These are phyloP conservation scores for Magnolia kwangsiensis DNA, from an alignment of 164 flowering plant species.

Conservation along the genomic window DNA sequence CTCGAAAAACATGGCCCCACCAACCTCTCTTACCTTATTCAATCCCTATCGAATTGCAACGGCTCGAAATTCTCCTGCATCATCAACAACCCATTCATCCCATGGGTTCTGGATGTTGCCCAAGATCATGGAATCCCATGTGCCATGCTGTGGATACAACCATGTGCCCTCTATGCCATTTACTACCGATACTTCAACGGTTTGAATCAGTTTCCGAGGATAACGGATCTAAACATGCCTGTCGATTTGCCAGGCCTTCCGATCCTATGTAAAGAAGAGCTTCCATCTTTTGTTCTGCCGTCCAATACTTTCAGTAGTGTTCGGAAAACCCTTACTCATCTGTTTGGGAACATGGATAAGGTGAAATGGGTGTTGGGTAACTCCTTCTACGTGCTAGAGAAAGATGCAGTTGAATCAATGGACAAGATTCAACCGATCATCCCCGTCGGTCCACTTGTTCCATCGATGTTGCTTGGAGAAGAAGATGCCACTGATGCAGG, in stretches of 20 bases:
- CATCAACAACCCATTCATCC: conserved; percentile 58
- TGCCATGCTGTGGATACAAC: conserved; percentile 67
- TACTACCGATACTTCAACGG: conserved; percentile 44
- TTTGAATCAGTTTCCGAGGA: not conserved
- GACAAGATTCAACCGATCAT: conserved; percentile 37
- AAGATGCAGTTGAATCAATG: conserved; percentile 38
- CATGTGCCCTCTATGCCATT: conserved; percentile 45
- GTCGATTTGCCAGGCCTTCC: conserved; percentile 62
- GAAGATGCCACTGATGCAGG: conserved; percentile 15
- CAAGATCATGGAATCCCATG: conserved; percentile 38
- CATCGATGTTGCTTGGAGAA: conserved; percentile 3
- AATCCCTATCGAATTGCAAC: not conserved
- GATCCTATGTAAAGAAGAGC: conserved; percentile 43
- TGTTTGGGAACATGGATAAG: conserved; percentile 48
- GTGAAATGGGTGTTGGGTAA: conserved; percentile 55
- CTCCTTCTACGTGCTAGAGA: conserved; percentile 66
- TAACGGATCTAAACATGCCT: not conserved
- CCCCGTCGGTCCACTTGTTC: conserved; percentile 64
- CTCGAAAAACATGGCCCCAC: conserved; percentile 19
- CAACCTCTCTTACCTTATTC: conserved; percentile 25
- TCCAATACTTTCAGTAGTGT: conserved; percentile 23
- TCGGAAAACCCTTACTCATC: conserved; percentile 32
- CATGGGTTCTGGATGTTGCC: conserved; percentile 71
- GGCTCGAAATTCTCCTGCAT: conserved; percentile 11
- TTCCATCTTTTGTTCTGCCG: conserved; percentile 68